phyloP scores from a whole-genome alignment of 164 flowering plant genomes.

The Macadamia tetraphylla region DNA sequence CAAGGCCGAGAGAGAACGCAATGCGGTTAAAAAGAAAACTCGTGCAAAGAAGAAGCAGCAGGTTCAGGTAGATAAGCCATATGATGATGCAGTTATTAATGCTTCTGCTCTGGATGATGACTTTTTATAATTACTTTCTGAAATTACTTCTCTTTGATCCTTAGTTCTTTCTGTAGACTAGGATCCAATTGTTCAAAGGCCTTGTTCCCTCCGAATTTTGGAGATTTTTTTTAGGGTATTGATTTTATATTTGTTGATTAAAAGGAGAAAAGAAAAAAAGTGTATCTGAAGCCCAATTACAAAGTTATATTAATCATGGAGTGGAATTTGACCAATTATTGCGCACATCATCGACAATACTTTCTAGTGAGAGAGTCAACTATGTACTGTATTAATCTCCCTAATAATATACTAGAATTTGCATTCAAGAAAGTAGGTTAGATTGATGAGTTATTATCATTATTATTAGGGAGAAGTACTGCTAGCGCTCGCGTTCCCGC shows the following conservation, averaged over 20 bases:
- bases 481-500: no score
- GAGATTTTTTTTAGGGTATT: neutral
- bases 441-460: no score
- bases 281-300: no score
- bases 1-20: slow-evolving; percentile 91
- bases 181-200: slow-evolving; percentile 9
- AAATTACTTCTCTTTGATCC: neutral
- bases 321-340: no score
- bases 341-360: no score
- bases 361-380: no score
- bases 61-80: slow-evolving; percentile 67
- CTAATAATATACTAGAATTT: no score
- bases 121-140: slow-evolving; percentile 50
- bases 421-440: no score
- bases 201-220: slow-evolving; percentile 7
- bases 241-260: slow-evolving; percentile 9
- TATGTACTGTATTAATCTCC: no score
- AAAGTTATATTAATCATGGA: no score
- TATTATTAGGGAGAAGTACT: no score
- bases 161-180: slow-evolving; percentile 10
- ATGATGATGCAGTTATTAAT: slow-evolving; percentile 49
- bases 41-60: slow-evolving; percentile 70
- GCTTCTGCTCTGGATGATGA: slow-evolving; percentile 62
- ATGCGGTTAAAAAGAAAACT: slow-evolving; percentile 82
- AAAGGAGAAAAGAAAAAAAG: no score